phyloP scores from a whole-genome alignment of 208 protist genomes.

The Acanthamoeba lugdunensis region DNA sequence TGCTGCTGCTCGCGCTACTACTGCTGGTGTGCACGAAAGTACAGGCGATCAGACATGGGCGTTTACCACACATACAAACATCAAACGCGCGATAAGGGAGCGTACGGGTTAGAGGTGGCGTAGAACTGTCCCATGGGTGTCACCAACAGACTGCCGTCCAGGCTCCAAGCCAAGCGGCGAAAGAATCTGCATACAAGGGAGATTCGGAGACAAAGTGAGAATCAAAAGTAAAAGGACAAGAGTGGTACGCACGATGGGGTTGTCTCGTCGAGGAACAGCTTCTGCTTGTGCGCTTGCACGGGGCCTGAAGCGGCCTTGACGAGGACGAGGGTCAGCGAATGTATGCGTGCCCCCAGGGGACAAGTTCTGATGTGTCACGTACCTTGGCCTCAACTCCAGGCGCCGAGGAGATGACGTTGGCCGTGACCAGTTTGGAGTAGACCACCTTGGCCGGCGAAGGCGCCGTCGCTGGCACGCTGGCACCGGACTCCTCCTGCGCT shows the following conservation, averaged over 20 bases:
- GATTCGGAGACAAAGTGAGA: background rate
- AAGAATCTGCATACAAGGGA: background rate
- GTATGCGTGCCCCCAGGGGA: background rate
- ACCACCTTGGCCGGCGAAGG: background rate
- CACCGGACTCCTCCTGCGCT: background rate
- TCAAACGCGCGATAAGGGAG: background rate
- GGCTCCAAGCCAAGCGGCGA: constrained; percentile 64
- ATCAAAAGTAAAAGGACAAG: background rate
- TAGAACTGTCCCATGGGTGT: constrained; percentile 64
- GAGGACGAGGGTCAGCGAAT: background rate
- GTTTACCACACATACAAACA: background rate
- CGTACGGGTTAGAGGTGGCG: no score
- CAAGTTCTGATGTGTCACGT: background rate
- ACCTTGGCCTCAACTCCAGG: background rate
- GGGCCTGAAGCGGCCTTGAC: background rate
- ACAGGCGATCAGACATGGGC: background rate
- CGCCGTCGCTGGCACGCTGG: background rate
- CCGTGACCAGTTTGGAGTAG: constrained; percentile 41
- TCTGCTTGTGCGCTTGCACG: constrained; percentile 49
- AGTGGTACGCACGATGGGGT: constrained; percentile 16
- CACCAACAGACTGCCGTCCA: constrained; percentile 53
- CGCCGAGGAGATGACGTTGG: constrained; percentile 25
- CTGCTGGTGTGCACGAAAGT: background rate
- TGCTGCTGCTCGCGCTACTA: background rate
- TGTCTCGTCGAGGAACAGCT: constrained; percentile 44